Evolutionary conservation across 768 basidiomycete species (phyloP).

Genomic region (Lanmaoa pseudosensibilis): DNA sequence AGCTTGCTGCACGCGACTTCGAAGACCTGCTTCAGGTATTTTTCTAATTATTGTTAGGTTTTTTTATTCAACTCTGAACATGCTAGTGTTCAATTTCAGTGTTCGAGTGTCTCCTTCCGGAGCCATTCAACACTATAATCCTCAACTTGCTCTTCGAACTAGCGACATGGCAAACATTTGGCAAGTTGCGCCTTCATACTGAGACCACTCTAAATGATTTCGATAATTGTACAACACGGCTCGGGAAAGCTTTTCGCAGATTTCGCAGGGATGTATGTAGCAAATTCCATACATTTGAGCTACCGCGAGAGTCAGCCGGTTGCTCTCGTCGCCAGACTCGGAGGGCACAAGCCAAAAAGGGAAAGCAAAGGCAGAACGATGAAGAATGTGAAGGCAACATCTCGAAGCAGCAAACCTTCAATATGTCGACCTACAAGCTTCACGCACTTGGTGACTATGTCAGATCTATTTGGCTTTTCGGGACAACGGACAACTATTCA

Average conservation of each 20-base stretch:
- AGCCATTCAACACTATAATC: constrained; percentile 16
- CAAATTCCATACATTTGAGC: constrained; percentile 29
- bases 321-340: constrained; percentile 13
- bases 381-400: background rate
- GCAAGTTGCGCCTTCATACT: constrained; percentile 29
- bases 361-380: background rate
- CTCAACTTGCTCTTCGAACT: constrained; percentile 19
- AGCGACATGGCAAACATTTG: constrained; percentile 26
- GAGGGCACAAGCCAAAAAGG: background rate
- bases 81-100: constrained; percentile 35
- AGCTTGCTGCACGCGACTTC: constrained; percentile 38
- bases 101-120: constrained; percentile 32
- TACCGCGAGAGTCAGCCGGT: constrained; percentile 33
- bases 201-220: constrained; percentile 24
- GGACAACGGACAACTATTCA: constrained; percentile 32
- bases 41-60: too few relatives aligned
- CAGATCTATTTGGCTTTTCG: constrained; percentile 11
- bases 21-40: constrained; percentile 40
- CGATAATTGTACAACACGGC: constrained; percentile 12
- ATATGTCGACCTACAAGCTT: constrained; percentile 18
- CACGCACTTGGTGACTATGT: constrained; percentile 22
- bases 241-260: constrained; percentile 24
- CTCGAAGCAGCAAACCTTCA: constrained; percentile 1
- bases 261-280: constrained; percentile 27
- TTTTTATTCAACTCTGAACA: too few relatives aligned